Base-by-base conservation (phyloP, 140 eudicot genomes). In the Cichorium intybus region DNA sequence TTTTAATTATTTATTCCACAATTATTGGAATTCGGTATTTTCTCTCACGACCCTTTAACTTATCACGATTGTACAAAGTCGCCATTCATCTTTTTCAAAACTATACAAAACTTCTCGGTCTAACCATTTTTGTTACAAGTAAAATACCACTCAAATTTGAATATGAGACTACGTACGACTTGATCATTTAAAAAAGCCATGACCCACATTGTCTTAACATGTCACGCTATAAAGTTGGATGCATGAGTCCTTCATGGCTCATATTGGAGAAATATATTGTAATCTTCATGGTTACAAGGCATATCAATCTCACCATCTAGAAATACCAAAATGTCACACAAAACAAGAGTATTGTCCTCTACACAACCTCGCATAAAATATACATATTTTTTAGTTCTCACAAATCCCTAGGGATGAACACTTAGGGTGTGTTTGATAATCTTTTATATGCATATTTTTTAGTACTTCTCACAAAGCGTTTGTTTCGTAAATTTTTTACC, bases 1-100 rank as follows among this genome's bases (percentile, higher is more conserved):
- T 24, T 24, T 64, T 18, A 28, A 23, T 43, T 73, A 55, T 27
- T 74, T 48, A 67, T 58, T 74, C 57, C 74, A 66, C 74, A 49
- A 74, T 59, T 59, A 65, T 73, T 72, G 66, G 45, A 56, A 50
- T 24, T 24, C 8, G 2, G 20, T 48, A 74, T 46, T 59, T 66
- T 37, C 59, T 6, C 7, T 58, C 1, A 34, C n/a, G 14, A 5
- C 50, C 75, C 69, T 63, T 58, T 67, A 74, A 60, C 64, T 66
- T 59, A 6, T 27, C 34, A 28, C 21, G 17, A 1, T n/a, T 50
- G 9, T 21, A 59, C 52, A 67, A 9, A 14, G 27, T 21, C 37
- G 37, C 75, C 70, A 61, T 74, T 29, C 39, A 18, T 14, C 7
- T 4, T 56, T 27, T 39, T 17, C 1, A 15, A 20, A 35, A 37